phyloP scores from a whole-genome alignment of 2,329 filamentous ascomycete genomes.

The Monosporascus sp. region DNA sequence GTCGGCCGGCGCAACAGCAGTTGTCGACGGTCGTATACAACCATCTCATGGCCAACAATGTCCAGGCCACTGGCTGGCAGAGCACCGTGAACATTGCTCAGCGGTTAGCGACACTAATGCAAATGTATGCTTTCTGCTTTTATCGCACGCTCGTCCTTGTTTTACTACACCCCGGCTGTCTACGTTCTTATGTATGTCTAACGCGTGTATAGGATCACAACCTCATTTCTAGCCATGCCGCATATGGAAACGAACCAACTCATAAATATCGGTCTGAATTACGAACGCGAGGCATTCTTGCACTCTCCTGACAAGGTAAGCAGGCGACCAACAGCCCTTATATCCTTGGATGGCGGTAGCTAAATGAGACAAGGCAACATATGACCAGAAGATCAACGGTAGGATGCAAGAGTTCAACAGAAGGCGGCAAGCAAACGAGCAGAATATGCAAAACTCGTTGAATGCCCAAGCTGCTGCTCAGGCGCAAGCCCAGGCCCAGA shows the following conservation, averaged over 20 bases:
- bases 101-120: conserved; percentile 28
- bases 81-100: conserved; percentile 21
- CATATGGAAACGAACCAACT: conserved; percentile 36
- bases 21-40: conserved; percentile 35
- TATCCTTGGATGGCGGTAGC: conserved; percentile 1
- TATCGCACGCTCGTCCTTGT: neutral
- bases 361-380: conserved; percentile 37
- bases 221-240: conserved; percentile 42
- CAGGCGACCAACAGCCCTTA: neutral
- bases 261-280: conserved; percentile 36
- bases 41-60: conserved; percentile 21
- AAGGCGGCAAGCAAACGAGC: conserved; percentile 46
- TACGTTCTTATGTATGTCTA: conserved; percentile 1
- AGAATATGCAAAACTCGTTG: conserved; percentile 43
- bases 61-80: conserved; percentile 28
- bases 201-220: conserved; percentile 39
- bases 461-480: conserved; percentile 37
- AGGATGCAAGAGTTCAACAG: conserved; percentile 45
- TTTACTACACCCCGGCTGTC: neutral
- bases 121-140: conserved; percentile 26
- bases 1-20: conserved; percentile 35
- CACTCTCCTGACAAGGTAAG: conserved; percentile 45
- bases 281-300: conserved; percentile 43
- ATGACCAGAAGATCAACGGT: conserved; percentile 42
- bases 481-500: conserved; percentile 34